These are phyloP conservation scores for Boletus barrowsii DNA, from an alignment of 768 basidiomycete genomes.

Conservation along the genomic window DNA sequence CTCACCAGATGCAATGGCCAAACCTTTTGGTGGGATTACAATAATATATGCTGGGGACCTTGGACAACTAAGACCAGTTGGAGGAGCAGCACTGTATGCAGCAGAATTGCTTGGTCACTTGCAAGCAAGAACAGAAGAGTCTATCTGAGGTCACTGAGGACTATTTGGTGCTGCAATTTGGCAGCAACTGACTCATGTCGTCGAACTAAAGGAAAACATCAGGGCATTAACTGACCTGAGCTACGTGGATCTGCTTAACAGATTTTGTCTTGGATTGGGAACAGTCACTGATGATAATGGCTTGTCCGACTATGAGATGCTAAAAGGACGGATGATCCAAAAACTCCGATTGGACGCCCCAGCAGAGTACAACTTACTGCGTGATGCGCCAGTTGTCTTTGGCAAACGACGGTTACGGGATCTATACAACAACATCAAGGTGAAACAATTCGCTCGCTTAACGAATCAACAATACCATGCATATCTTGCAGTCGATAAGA, in stretches of 20 bases:
- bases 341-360: neutral
- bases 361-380: neutral
- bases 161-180: no score
- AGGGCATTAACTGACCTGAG: neutral
- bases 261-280: no score
- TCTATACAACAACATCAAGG: neutral
- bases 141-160: no score
- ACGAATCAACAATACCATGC: neutral
- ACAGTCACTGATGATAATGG: no score
- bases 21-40: neutral
- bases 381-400: neutral
- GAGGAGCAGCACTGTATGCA: neutral
- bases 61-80: neutral
- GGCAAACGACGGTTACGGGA: neutral
- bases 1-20: neutral
- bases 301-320: no score
- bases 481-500: neutral
- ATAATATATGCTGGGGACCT: neutral
- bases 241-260: neutral
- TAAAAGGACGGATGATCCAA: no score
- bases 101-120: neutral
- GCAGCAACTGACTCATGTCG: neutral
- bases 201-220: neutral
- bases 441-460: neutral
- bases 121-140: neutral